phyloP scores from a whole-genome alignment of 129 eudicot genomes.

The Flaveria linearis region DNA sequence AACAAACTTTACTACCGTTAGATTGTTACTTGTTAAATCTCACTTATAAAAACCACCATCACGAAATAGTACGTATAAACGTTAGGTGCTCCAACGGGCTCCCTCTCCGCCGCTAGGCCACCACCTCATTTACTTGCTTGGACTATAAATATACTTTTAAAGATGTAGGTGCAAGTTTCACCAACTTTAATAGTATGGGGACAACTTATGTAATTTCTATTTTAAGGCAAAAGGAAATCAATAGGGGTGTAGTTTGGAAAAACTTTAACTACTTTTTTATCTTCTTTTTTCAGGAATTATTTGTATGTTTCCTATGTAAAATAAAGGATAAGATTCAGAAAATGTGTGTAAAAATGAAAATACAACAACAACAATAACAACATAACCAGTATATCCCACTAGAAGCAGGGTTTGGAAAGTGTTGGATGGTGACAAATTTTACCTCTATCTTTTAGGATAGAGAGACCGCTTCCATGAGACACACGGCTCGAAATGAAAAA shows the following conservation, averaged over 20 bases:
- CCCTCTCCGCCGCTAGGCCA: not conserved
- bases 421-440: too few relatives aligned
- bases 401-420: too few relatives aligned
- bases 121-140: not conserved
- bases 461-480: too few relatives aligned
- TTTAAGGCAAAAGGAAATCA: not conserved
- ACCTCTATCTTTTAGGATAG: too few relatives aligned
- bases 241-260: not conserved
- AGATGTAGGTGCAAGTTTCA: not conserved
- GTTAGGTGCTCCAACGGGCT: not conserved
- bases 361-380: too few relatives aligned
- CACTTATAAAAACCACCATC: not conserved
- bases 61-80: constrained; percentile 5
- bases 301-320: not conserved
- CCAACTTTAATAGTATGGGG: constrained; percentile 14
- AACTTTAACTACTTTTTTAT: not conserved
- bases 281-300: not conserved
- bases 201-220: not conserved
- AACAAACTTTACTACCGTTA: not conserved
- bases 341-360: not conserved
- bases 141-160: constrained; percentile 14
- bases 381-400: too few relatives aligned
- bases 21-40: not conserved
- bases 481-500: too few relatives aligned
- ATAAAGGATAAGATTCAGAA: not conserved